Percentiles rank a stretch among this genome's conserved stretches.
Conservation (phyloP, 176 grass and related monocot genomes). For the Zea mays region DNA sequence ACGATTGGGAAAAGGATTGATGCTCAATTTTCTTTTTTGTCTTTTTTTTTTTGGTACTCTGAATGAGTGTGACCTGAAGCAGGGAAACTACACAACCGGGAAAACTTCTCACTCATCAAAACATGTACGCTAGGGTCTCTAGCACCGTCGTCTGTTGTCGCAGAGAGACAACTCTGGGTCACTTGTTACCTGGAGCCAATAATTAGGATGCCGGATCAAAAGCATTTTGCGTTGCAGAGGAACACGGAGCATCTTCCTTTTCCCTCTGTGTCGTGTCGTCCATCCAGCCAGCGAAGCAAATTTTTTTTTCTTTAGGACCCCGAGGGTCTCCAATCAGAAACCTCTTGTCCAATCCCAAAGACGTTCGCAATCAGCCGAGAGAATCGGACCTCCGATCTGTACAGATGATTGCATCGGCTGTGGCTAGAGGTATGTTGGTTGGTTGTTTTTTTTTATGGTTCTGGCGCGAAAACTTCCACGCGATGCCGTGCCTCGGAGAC, state of each 20-base stretch:
- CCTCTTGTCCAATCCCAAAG: constrained; percentile 42
- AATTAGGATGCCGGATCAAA: constrained; percentile 29
- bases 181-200: constrained; percentile 37
- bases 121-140: constrained; percentile 17
- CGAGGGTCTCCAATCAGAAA: constrained; percentile 34
- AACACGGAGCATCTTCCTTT: constrained; percentile 45
- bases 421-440: constrained; percentile 25
- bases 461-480: constrained; percentile 9
- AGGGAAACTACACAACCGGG: constrained; percentile 29
- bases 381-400: constrained; percentile 30
- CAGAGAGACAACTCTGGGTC: constrained; percentile 28
- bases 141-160: constrained; percentile 6
- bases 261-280: constrained; percentile 33
- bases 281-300: constrained; percentile 25
- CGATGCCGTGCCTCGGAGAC: constrained; percentile 16
- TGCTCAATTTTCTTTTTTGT: background rate
- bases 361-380: constrained; percentile 33
- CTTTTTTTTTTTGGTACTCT: constrained; percentile 19
- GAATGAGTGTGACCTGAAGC: constrained; percentile 42
- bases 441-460: constrained; percentile 34
- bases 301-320: constrained; percentile 45
- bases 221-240: constrained; percentile 31
- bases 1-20: constrained; percentile 40
- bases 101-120: constrained; percentile 30
- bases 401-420: constrained; percentile 28